Conservation (phyloP, 495 filamentous ascomycete genomes). For the Hypoxylon lienhwacheense region DNA sequence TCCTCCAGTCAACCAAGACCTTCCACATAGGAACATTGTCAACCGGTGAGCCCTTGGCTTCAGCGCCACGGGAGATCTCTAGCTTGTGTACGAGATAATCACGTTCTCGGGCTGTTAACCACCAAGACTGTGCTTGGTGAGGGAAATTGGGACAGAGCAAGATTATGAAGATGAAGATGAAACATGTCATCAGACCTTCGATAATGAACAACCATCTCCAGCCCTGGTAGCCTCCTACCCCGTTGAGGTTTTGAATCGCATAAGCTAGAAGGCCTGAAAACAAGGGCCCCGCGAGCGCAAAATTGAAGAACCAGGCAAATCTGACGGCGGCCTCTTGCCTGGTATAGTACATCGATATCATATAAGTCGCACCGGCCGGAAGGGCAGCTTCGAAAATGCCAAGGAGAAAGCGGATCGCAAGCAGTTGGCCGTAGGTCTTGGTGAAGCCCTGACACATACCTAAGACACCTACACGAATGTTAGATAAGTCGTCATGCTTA, state of each 20-base stretch:
- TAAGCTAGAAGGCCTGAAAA: slow-evolving; percentile 62
- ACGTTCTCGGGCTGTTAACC: slow-evolving; percentile 64
- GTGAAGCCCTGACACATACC: slow-evolving; percentile 33
- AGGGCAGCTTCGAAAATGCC: slow-evolving; percentile 29
- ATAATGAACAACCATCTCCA: slow-evolving; percentile 75
- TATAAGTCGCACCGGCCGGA: slow-evolving; percentile 33
- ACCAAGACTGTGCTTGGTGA: slow-evolving; percentile 59
- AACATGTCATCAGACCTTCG: slow-evolving; percentile 64
- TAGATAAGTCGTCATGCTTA: not conserved
- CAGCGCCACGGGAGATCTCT: slow-evolving; percentile 36
- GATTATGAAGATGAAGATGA: slow-evolving; percentile 65
- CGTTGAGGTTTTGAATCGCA: slow-evolving; percentile 64
- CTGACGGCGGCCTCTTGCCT: slow-evolving; percentile 28
- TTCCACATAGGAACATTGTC: slow-evolving; percentile 29
- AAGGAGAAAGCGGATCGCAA: slow-evolving; percentile 29
- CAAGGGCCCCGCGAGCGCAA: slow-evolving; percentile 32
- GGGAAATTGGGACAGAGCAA: slow-evolving; percentile 79
- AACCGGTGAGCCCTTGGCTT: slow-evolving; percentile 15
- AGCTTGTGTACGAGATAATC: slow-evolving; percentile 64
- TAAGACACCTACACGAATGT: slow-evolving; percentile 15
- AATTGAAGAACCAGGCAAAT: slow-evolving; percentile 38
- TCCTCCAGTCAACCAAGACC: slow-evolving; percentile 27
- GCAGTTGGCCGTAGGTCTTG: slow-evolving; percentile 23
- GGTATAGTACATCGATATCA: slow-evolving; percentile 39
- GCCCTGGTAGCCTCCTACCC: slow-evolving; percentile 60